Base-by-base conservation (phyloP, 495 filamentous ascomycete genomes). In the Lasiosphaeriaceae sp. region DNA sequence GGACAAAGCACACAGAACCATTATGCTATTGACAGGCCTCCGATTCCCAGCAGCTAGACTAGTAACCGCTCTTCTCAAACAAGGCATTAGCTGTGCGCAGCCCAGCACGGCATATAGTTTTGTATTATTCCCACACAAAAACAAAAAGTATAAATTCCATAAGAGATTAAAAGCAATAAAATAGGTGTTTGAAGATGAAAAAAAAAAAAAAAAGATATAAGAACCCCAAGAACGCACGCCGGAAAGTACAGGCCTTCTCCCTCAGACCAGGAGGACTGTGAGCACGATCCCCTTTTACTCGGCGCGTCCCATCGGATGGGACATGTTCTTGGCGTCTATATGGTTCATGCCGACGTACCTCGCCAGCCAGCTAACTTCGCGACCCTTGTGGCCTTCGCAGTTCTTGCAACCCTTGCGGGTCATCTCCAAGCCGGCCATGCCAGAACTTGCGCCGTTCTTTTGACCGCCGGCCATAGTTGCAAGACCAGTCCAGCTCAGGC, bases 401-500 rank as follows among this genome's bases (percentile, higher is more conserved):
- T 45, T 52, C 56, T 60, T 58, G 48, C 67, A 70, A 14, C 57
- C 67, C 49, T 50, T 61, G 45, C 67, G 58, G 24, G 61, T 65
- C 60, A 64, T 64, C 67, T 70, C 65, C 19, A 70, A 52, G 14
- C 58, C 67, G 7, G 57, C 44, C 61, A 66, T 63, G 17, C 65
- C 67, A 3, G 62, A 62, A 14, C 44, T 60, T 29, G 63, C 52
- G 31, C 64, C 67, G 21, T 69, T 67, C 56, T 55, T 54, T 26
- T 65, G 58, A 19, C 16, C 22, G 9, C 52, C 56, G 1, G 62
- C 65, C 17, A 55, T 55, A 19, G 57, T 56, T 0, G 66, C 68
- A 9, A 72, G 64, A 1, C 64, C 68, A 2, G 68, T 74, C 71
- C 71, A 74, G 57, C 70, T 72, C 9, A 70, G 57, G 12, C 71